Base-by-base conservation (phyloP, 257 asterid species). In the Ehretia macrophylla region DNA sequence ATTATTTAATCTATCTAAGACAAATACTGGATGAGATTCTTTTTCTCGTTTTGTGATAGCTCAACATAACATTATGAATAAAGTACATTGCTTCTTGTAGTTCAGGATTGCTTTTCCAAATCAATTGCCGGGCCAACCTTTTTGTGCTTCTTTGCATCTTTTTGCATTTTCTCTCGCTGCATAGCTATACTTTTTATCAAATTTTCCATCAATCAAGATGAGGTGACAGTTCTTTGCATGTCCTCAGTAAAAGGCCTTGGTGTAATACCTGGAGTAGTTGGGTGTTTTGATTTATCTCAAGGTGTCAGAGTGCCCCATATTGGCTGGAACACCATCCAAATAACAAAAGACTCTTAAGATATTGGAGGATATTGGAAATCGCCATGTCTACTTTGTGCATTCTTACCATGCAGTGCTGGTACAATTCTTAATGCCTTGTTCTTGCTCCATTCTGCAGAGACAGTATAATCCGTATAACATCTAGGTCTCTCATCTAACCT, bases 371-470 rank as follows among this genome's bases (percentile, higher is more conserved):
- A 69, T 92, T 64, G 94, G 80, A 64, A 76, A 71, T 58, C 83
- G 72, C 16, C 99, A 92, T 81, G 99, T 92, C 79, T 92, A 92
- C 65, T 92, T 88, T 62, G 99, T 92, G 65, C 99, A 88, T 75
- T 92, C 97, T 49, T 92, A 88, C 62, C 96, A 95, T 21, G 99
- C 97, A 59, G 75, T 74, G 52, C 96, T 87, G 35, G 99, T 92
- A 88, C 73, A 67, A 5, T 54, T 55, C 66, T 60, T 60, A 39
- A 47, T 66, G 56, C 44, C 58, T 38, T 37, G 44, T 53, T 32
- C 51, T 59, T 62, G 12, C 49, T 50, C 44, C n/a, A 40, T 46
- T n/a, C 60, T 39, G 11, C 10, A 9, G 56, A 10, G 17, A 20
- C 35, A 27, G 6, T 27, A 53, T 71, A 19, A 56, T 21, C 63